Percentiles rank a stretch among this genome's conserved stretches.
phyloP scores from a whole-genome alignment of 2,329 filamentous ascomycete species.

The Fusarium tanahbumbuense region DNA sequence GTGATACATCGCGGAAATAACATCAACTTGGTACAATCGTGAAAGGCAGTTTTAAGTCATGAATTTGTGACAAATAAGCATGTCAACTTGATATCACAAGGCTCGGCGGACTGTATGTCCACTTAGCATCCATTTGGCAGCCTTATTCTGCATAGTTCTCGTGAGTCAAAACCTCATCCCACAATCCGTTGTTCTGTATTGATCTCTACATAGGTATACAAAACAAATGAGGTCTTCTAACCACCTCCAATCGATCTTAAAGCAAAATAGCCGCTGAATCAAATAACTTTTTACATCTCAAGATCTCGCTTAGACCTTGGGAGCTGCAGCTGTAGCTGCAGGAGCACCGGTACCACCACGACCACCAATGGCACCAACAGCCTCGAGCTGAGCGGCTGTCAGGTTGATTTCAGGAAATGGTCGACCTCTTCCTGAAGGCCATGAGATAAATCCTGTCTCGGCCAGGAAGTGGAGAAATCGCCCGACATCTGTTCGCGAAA shows the following conservation, averaged over 20 bases:
- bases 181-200: neutral
- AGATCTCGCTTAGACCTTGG: conserved; percentile 2
- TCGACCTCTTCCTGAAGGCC: conserved; percentile 45
- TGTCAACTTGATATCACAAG: neutral
- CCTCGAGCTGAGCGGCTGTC: conserved; percentile 37
- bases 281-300: conserved; percentile 3
- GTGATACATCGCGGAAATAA: neutral
- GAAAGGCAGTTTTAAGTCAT: neutral
- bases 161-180: neutral
- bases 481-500: conserved; percentile 44
- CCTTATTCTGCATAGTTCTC: neutral
- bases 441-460: conserved; percentile 47
- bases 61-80: neutral
- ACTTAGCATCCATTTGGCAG: neutral
- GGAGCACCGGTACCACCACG: conserved; percentile 34
- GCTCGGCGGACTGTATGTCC: neutral
- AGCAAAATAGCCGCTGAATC: conserved; percentile 1
- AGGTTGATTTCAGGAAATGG: conserved; percentile 42
- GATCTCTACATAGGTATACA: neutral
- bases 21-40: neutral
- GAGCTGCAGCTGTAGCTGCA: neutral
- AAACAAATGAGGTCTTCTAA: neutral
- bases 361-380: conserved; percentile 39
- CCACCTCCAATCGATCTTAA: neutral
- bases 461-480: conserved; percentile 47